These are phyloP conservation scores for Neobulgaria alba DNA, from an alignment of 2,329 filamentous ascomycete genomes.

Conservation along the genomic window DNA sequence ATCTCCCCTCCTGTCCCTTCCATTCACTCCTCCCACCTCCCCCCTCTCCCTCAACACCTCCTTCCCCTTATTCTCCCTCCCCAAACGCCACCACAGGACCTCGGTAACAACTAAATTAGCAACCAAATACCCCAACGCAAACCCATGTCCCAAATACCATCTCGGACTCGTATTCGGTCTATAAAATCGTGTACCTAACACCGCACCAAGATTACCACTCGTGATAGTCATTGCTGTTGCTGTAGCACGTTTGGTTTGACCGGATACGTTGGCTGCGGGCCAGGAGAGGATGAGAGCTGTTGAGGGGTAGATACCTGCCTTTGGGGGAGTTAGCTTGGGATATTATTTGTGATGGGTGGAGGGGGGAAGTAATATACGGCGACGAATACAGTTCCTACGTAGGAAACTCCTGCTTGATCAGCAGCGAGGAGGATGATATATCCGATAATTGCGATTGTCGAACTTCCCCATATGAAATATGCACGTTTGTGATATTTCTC, in stretches of 20 bases:
- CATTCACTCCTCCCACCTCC: not conserved
- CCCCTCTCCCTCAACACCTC: slow-evolving; percentile 23
- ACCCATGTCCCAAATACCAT: slow-evolving; percentile 57
- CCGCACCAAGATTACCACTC: slow-evolving; percentile 60
- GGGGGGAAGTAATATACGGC: too few relatives aligned
- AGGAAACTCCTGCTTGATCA: slow-evolving; percentile 46
- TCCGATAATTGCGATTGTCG: slow-evolving; percentile 49
- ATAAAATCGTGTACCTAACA: slow-evolving; percentile 63
- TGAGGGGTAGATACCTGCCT: slow-evolving; percentile 60
- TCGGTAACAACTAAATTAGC: slow-evolving; percentile 47
- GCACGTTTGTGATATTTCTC: slow-evolving; percentile 50
- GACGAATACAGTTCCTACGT: slow-evolving; percentile 53
- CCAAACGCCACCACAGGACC: slow-evolving; percentile 44
- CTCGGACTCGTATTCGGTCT: slow-evolving; percentile 49
- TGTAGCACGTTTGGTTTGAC: slow-evolving; percentile 60
- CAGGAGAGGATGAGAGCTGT: slow-evolving; percentile 56
- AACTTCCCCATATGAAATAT: slow-evolving; percentile 52
- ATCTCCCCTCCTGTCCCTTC: not conserved
- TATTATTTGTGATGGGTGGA: too few relatives aligned
- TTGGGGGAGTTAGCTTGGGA: too few relatives aligned
- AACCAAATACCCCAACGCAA: slow-evolving; percentile 56
- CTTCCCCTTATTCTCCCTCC: slow-evolving; percentile 48
- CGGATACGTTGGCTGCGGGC: slow-evolving; percentile 64
- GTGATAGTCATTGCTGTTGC: slow-evolving; percentile 65
- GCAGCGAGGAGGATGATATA: slow-evolving; percentile 50